phyloP scores from a whole-genome alignment of 2,329 filamentous ascomycete species.

The Fusarium tanahbumbuense region DNA sequence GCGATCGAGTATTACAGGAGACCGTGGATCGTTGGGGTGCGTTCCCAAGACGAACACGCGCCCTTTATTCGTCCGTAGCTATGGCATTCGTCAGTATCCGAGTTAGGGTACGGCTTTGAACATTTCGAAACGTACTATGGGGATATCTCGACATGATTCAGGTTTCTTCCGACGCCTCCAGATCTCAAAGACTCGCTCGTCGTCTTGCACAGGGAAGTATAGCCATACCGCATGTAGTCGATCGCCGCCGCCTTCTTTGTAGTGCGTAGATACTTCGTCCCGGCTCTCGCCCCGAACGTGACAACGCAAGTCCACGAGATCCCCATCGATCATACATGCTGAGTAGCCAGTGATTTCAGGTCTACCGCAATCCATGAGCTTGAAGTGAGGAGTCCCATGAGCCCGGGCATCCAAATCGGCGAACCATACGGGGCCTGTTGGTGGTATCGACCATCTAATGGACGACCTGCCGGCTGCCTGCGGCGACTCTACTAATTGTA shows the following conservation, averaged over 20 bases:
- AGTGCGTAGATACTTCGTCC: not conserved
- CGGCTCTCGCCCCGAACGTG: not conserved
- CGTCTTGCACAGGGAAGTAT: slow-evolving; percentile 1
- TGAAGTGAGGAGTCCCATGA: not conserved
- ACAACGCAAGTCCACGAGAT: slow-evolving; percentile 7
- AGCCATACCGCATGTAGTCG: slow-evolving; percentile 14
- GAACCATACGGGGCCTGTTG: not conserved
- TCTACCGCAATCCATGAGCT: not conserved
- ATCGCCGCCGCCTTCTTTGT: not conserved
- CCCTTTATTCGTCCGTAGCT: slow-evolving; percentile 20
- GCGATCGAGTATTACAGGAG: not conserved
- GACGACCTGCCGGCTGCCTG: not conserved
- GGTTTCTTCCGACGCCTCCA: slow-evolving; percentile 12
- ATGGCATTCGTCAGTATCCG: not conserved
- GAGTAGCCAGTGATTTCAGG: slow-evolving; percentile 13
- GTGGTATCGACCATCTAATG: slow-evolving; percentile 13
- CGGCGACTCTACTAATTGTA: slow-evolving; percentile 1
- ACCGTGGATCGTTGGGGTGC: not conserved
- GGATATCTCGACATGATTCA: slow-evolving; percentile 9
- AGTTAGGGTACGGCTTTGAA: rapidly evolving
- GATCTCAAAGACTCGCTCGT: slow-evolving; percentile 11
- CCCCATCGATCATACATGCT: slow-evolving; percentile 9
- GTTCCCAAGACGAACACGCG: slow-evolving; percentile 15
- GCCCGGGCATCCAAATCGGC: slow-evolving; percentile 7
- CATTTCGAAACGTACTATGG: not conserved